These are phyloP conservation scores for Kwoniella heveanensis DNA, from an alignment of 768 basidiomycete species.

Conservation along the genomic window DNA sequence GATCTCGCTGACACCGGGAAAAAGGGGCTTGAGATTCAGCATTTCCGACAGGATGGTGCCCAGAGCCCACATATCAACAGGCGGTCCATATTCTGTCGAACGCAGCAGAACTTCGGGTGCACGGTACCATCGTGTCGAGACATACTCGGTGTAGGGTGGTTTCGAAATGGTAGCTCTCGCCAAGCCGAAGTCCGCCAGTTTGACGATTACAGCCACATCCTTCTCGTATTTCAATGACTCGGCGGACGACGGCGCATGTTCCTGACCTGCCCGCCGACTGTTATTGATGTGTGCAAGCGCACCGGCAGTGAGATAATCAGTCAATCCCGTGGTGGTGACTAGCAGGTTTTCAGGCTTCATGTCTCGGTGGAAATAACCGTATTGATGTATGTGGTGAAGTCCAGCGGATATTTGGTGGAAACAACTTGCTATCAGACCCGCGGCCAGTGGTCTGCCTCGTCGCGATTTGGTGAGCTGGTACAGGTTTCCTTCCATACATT, in stretches of 20 bases:
- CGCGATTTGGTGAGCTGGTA: slow-evolving; percentile 98
- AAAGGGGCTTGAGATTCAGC: slow-evolving; percentile 89
- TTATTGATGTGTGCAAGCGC: slow-evolving; percentile 61
- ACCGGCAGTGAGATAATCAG: slow-evolving; percentile 83
- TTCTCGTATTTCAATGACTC: slow-evolving; percentile 62
- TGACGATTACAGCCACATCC: slow-evolving; percentile 95
- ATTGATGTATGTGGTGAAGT: slow-evolving; percentile 84
- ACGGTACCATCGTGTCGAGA: slow-evolving; percentile 99
- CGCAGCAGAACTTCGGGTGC: slow-evolving; percentile 94
- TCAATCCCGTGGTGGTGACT: slow-evolving; percentile 93
- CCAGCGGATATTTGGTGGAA: slow-evolving; percentile 89
- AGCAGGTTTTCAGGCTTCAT: slow-evolving; percentile 99
- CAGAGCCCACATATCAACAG: slow-evolving; percentile 99
- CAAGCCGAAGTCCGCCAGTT: slow-evolving; percentile 96
- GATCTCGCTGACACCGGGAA: slow-evolving; percentile 87
- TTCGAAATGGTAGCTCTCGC: slow-evolving; percentile 82
- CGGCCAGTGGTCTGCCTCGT: slow-evolving; percentile 91
- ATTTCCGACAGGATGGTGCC: slow-evolving; percentile 98
- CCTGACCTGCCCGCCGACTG: slow-evolving; percentile 12
- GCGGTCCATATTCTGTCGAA: slow-evolving; percentile 89
- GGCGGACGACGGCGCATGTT: not conserved
- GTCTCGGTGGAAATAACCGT: slow-evolving; percentile 97
- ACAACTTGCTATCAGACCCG: slow-evolving; percentile 91
- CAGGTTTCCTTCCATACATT: slow-evolving; percentile 99
- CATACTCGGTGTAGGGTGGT: slow-evolving; percentile 98